phyloP scores from a whole-genome alignment of 2,329 filamentous ascomycete species.

The Lasiodiplodia gonubiensis region DNA sequence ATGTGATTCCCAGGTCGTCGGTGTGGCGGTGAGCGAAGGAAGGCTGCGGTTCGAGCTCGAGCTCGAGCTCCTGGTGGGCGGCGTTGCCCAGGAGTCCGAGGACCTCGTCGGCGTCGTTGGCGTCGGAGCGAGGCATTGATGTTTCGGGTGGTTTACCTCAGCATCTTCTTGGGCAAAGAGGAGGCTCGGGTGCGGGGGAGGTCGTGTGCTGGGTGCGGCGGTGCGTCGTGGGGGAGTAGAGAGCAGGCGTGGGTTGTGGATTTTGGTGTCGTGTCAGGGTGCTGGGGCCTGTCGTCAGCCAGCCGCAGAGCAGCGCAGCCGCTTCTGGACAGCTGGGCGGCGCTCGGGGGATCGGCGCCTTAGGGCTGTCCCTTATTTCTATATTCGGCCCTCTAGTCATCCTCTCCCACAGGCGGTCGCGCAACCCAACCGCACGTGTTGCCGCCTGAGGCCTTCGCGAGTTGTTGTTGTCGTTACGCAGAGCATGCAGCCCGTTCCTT shows the following conservation, averaged over 20 bases:
- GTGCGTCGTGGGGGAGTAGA: background rate
- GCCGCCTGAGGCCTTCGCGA: background rate
- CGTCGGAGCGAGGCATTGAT: conserved; percentile 27
- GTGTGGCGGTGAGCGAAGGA: conserved; percentile 1
- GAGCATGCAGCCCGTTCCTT: background rate
- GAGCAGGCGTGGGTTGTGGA: background rate
- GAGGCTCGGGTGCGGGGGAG: background rate
- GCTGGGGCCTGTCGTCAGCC: conserved; percentile 22
- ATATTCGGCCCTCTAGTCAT: conserved; percentile 6
- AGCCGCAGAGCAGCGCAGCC: background rate
- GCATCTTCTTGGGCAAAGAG: conserved; percentile 9
- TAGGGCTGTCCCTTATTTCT: conserved; percentile 27
- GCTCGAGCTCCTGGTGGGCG: conserved; percentile 24
- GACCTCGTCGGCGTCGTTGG: conserved; percentile 28
- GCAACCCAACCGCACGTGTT: background rate
- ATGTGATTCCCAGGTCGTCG: conserved; percentile 17
- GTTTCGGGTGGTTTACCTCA: conserved; percentile 13
- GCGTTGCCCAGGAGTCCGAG: conserved; percentile 27
- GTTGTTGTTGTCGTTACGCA: background rate
- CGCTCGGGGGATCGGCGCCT: conserved; percentile 24
- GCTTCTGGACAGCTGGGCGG: conserved; percentile 13
- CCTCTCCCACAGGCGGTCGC: background rate
- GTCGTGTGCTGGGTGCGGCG: background rate
- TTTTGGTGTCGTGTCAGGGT: conserved; percentile 20
- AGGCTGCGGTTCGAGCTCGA: conserved; percentile 1